phyloP scores from a whole-genome alignment of 1,284 basidiomycete species.

The Rhodotorula sp. region DNA sequence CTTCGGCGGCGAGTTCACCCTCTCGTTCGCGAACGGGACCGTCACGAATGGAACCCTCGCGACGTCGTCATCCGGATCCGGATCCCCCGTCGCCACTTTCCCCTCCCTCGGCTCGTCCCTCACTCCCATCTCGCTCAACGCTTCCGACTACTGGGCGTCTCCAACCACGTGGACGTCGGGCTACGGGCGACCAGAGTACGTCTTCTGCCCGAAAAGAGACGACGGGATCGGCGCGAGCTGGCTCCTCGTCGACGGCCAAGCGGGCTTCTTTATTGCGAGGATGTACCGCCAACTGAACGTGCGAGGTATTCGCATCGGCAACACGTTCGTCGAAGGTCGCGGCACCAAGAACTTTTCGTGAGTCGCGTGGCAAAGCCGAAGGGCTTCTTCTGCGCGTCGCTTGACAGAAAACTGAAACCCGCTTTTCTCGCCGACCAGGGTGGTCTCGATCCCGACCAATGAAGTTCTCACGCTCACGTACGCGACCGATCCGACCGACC shows the following conservation, averaged over 20 bases:
- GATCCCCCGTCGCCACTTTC: slow-evolving; percentile 49
- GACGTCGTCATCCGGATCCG: slow-evolving; percentile 32
- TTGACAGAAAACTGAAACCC: not conserved
- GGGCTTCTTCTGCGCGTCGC: not conserved
- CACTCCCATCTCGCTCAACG: slow-evolving; percentile 74
- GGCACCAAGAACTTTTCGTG: slow-evolving; percentile 84
- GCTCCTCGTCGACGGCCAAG: slow-evolving; percentile 72
- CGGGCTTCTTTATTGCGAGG: slow-evolving; percentile 68
- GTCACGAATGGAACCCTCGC: slow-evolving; percentile 41
- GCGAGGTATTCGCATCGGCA: slow-evolving; percentile 81
- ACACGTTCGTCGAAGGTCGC: slow-evolving; percentile 75
- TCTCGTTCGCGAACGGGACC: slow-evolving; percentile 39
- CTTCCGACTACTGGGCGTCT: slow-evolving; percentile 61
- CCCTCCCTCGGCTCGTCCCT: slow-evolving; percentile 80
- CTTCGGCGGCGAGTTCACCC: slow-evolving; percentile 77
- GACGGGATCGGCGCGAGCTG: slow-evolving; percentile 78
- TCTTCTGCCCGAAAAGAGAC: slow-evolving; percentile 76
- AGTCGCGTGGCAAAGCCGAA: slow-evolving; percentile 41
- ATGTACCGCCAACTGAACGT: slow-evolving; percentile 69
- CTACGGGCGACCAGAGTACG: slow-evolving; percentile 68
- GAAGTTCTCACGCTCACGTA: slow-evolving; percentile 43
- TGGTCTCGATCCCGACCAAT: slow-evolving; percentile 45
- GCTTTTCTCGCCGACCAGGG: slow-evolving; percentile 15
- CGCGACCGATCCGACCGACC: slow-evolving; percentile 39
- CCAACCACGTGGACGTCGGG: slow-evolving; percentile 65